Evolutionary conservation across 139 green algal species (phyloP).

Genomic region (Zygnema cylindricum): DNA sequence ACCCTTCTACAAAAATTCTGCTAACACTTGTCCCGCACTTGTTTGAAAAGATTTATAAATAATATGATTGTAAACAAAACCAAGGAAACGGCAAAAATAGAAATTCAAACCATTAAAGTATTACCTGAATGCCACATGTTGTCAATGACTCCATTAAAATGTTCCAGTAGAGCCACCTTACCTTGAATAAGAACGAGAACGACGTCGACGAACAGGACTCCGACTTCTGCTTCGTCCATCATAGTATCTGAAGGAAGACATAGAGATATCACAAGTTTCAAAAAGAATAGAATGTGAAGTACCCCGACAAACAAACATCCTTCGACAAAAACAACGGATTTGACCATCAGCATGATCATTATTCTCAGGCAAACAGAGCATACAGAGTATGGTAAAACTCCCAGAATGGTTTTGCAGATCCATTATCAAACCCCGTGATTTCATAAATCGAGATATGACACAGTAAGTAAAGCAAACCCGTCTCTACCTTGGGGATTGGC

Average conservation of each 20-base stretch:
- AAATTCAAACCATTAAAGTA: background rate
- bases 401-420: background rate
- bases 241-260: background rate
- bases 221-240: conserved; percentile 20
- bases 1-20: too few species aligned
- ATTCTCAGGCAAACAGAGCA: background rate
- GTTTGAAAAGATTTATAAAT: too few species aligned
- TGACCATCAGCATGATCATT: background rate
- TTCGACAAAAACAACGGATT: background rate
- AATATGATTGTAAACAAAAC: background rate
- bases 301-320: background rate
- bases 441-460: background rate
- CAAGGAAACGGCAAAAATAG: background rate
- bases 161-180: background rate
- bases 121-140: too few species aligned
- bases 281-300: background rate
- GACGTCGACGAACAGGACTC: background rate
- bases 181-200: conserved; percentile 1
- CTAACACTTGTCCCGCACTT: too few species aligned
- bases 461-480: background rate
- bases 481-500: background rate
- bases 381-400: background rate
- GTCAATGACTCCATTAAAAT: background rate
- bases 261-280: background rate
- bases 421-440: background rate